Evolutionary conservation across 441 rosid species (phyloP).

Genomic region (Populus trichocarpa): DNA sequence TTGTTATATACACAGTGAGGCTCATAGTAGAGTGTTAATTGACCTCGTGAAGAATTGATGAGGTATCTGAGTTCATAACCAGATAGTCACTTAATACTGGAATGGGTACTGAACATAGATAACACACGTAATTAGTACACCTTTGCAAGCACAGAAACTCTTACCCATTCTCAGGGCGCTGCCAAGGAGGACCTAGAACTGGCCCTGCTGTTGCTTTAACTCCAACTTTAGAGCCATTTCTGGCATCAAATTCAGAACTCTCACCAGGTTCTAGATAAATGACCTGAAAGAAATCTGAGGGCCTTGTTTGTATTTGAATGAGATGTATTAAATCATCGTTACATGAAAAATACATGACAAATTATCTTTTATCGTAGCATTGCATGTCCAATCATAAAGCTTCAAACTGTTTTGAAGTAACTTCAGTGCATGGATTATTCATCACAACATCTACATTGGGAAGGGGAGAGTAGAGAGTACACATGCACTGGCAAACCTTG

Average conservation of each 20-base stretch:
- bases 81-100: background rate
- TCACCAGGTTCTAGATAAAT: conserved; percentile 78
- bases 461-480: background rate
- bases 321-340: background rate
- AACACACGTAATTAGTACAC: background rate
- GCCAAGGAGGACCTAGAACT: conserved; percentile 96
- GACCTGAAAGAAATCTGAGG: conserved; percentile 42
- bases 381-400: background rate
- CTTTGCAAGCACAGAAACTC: background rate
- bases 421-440: background rate
- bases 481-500: background rate
- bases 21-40: conserved; percentile 76
- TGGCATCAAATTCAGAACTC: conserved; percentile 45
- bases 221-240: conserved; percentile 47
- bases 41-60: conserved; percentile 48
- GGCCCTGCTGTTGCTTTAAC: conserved; percentile 88
- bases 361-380: background rate
- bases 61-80: conserved; percentile 52
- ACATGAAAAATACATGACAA: background rate
- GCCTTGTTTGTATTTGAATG: conserved; percentile 15
- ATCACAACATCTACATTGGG: background rate
- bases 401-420: background rate
- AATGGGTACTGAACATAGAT: background rate
- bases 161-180: conserved; percentile 94
- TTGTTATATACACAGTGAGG: conserved; percentile 77